Conservation (phyloP, 179 eudicot genomes). For the Nepenthes alata region DNA sequence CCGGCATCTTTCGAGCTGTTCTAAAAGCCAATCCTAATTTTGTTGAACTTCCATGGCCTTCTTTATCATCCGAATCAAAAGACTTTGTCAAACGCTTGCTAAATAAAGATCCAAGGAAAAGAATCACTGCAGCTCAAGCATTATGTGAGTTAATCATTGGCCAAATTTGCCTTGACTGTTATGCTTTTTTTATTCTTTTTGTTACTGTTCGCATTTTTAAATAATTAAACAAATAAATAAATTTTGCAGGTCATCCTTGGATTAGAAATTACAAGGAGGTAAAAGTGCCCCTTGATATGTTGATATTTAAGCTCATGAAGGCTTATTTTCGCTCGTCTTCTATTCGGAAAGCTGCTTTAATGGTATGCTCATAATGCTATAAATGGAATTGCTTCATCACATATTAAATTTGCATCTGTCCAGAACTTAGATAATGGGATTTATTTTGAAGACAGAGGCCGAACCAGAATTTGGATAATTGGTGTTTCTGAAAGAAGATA, state of each 20-base stretch:
- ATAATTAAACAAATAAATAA: too few species aligned
- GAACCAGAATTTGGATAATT: background rate
- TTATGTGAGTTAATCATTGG: conserved; percentile 19
- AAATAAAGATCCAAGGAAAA: conserved; percentile 40
- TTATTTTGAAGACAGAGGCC: too few species aligned
- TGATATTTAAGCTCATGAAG: conserved; percentile 39
- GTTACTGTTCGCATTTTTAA: conserved; percentile 1
- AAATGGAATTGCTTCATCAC: background rate
- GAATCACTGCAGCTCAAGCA: conserved; percentile 56
- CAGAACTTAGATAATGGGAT: background rate
- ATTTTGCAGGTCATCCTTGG: conserved; percentile 58
- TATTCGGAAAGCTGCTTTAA: conserved; percentile 50
- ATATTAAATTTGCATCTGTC: conserved; percentile 3
- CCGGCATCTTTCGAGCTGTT: conserved; percentile 50
- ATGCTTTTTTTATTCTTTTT: background rate
- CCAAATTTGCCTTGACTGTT: background rate
- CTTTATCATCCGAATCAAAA: conserved; percentile 40
- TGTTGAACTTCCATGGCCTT: conserved; percentile 50
- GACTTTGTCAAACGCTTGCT: conserved; percentile 44
- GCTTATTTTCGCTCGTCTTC: conserved; percentile 47
- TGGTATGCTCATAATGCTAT: conserved; percentile 25
- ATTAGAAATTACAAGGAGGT: conserved; percentile 21
- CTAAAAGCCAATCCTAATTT: conserved; percentile 43
- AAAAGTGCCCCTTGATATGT: conserved; percentile 39
- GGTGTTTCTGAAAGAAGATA: too few species aligned